These are phyloP conservation scores for Metschnikowia santaceciliae DNA, from an alignment of 805 yeast genomes.

Conservation along the genomic window DNA sequence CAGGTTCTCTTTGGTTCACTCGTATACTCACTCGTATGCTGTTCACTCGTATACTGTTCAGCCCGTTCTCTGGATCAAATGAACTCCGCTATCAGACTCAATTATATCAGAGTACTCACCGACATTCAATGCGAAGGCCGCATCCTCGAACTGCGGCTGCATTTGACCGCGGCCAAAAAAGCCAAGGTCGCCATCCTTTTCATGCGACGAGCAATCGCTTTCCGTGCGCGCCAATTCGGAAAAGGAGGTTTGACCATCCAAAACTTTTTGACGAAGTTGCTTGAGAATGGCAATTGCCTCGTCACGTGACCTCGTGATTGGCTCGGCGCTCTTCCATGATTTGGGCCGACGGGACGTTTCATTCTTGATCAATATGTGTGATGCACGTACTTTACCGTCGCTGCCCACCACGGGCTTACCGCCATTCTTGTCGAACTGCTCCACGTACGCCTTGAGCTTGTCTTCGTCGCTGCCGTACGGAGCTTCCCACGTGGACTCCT, in stretches of 20 bases:
- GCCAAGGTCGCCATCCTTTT: slow-evolving; percentile 90
- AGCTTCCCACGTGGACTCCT: slow-evolving; percentile 84
- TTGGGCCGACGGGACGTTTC: slow-evolving; percentile 81
- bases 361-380: slow-evolving; percentile 83
- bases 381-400: slow-evolving; percentile 65
- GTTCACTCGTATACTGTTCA: too few species aligned
- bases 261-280: slow-evolving; percentile 53
- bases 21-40: too few species aligned
- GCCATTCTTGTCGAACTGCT: slow-evolving; percentile 30
- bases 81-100: slow-evolving; percentile 89
- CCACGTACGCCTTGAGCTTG: slow-evolving; percentile 54
- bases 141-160: slow-evolving; percentile 93
- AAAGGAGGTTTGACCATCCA: slow-evolving; percentile 61
- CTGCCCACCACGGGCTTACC: slow-evolving; percentile 28
- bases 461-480: slow-evolving; percentile 76
- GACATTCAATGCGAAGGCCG: slow-evolving; percentile 73
- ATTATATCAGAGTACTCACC: slow-evolving; percentile 82
- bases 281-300: slow-evolving; percentile 70
- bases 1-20: too few species aligned
- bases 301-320: slow-evolving; percentile 74
- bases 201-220: slow-evolving; percentile 84
- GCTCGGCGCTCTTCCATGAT: slow-evolving; percentile 75
- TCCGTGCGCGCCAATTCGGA: slow-evolving; percentile 74
- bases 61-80: slow-evolving; percentile 80
- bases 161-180: slow-evolving; percentile 83